A percentile compares a stretch with the other conserved stretches of the same genome.
These are phyloP conservation scores for Saccharomyces hybrid DNA, from an alignment of 1,139 yeast species.

Conservation along the genomic window DNA sequence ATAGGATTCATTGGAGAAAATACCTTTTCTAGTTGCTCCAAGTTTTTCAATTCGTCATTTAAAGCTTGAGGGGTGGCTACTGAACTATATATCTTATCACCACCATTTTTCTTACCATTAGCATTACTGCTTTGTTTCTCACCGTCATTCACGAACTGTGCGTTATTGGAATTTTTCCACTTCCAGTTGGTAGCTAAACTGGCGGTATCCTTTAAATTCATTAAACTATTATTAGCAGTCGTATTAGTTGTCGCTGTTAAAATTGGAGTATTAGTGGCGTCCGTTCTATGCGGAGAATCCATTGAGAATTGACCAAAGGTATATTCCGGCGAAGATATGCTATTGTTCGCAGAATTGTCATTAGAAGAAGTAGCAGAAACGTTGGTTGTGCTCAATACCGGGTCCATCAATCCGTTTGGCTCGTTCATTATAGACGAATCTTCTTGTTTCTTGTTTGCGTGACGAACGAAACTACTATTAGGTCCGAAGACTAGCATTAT, in stretches of 20 bases:
- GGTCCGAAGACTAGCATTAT: neutral
- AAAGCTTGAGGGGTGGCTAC: neutral
- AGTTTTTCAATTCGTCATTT: neutral
- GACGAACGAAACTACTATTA: neutral
- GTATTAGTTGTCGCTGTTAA: neutral
- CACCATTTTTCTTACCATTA: neutral
- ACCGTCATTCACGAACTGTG: neutral
- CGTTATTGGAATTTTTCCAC: neutral
- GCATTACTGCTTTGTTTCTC: neutral
- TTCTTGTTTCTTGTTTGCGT: neutral
- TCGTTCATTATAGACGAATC: neutral
- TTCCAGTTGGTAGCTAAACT: neutral
- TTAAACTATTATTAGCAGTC: conserved; percentile 11
- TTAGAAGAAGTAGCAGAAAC: conserved; percentile 6
- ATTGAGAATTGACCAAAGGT: conserved; percentile 4
- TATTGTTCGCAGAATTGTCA: conserved; percentile 3
- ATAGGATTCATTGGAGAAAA: neutral
- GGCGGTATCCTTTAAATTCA: conserved; percentile 6
- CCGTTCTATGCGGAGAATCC: conserved; percentile 5
- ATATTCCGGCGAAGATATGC: conserved; percentile 6
- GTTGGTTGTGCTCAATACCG: conserved; percentile 4
- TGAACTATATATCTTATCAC: neutral
- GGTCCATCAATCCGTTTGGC: neutral
- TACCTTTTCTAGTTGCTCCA: neutral
- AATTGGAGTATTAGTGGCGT: conserved; percentile 2